Evolutionary conservation across 2,329 filamentous ascomycete species (phyloP).

Genomic region (Xylariaceae sp.): DNA sequence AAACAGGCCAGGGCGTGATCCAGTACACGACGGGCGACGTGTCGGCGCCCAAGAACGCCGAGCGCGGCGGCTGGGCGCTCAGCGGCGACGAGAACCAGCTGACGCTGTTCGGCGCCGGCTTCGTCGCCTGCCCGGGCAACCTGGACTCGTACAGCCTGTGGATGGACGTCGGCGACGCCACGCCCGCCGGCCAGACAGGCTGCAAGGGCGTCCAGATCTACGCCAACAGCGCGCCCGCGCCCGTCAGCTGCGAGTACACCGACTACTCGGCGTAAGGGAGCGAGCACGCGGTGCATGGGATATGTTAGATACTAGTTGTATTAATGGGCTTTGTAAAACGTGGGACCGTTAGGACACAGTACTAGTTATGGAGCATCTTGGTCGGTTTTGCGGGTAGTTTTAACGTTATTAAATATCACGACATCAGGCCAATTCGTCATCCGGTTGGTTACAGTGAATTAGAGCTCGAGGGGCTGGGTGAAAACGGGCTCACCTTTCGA

Average conservation of each 20-base stretch:
- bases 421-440: too few relatives aligned
- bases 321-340: too few relatives aligned
- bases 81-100: slow-evolving; percentile 36
- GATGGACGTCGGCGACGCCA: slow-evolving; percentile 20
- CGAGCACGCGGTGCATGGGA: too few relatives aligned
- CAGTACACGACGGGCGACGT: slow-evolving; percentile 43
- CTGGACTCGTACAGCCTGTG: slow-evolving; percentile 32
- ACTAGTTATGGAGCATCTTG: too few relatives aligned
- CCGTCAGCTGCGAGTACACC: slow-evolving; percentile 31
- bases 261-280: slow-evolving; percentile 3
- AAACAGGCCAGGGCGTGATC: slow-evolving; percentile 42
- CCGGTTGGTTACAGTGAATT: too few relatives aligned
- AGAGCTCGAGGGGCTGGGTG: too few relatives aligned
- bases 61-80: slow-evolving; percentile 41
- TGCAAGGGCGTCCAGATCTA: slow-evolving; percentile 30
- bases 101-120: slow-evolving; percentile 33
- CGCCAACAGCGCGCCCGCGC: slow-evolving; percentile 19
- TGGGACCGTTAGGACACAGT: too few relatives aligned
- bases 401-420: too few relatives aligned
- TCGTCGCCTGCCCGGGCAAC: slow-evolving; percentile 46
- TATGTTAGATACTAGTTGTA: too few relatives aligned
- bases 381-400: too few relatives aligned
- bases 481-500: too few relatives aligned
- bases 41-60: slow-evolving; percentile 30
- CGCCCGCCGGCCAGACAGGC: slow-evolving; percentile 29